Evolutionary conservation across 768 basidiomycete genomes (phyloP), one percentile per base, ranked within the genome.

Genomic region (Podaxis sp.): DNA sequence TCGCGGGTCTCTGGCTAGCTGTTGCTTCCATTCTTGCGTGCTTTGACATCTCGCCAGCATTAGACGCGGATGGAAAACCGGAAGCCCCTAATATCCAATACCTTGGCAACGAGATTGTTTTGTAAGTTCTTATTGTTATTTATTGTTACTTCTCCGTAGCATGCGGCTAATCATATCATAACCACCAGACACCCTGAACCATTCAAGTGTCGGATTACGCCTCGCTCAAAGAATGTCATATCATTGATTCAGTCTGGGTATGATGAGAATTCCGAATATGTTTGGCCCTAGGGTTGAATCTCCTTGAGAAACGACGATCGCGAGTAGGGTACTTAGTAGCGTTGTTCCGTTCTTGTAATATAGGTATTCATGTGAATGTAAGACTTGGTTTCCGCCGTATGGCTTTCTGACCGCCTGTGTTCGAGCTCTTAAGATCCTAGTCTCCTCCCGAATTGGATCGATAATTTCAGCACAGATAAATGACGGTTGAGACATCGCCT

Each of bases 21-120:
- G 59, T 49, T 26, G 59, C 59, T 24, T 60, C 30, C 9, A 60
- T 60, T 13, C 24, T 60, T 3, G 36, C 59, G 2, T 60, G 59
- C 28, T 60, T 60, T 38, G 39, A 60, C 33, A 30, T 60, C 15
- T 9, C 48, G 2, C 59, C 59, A 7, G 8, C 36, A 2, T 39
- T 60, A 17, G 24, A 60, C 19, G 38, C 24, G 6, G 22, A 60
- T 9, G 59, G 59, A 4, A 17, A 60, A 17, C 49, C 36, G 2
- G 33, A 36, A 4, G 1, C 36, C 0, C 59, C 59, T 6, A 13
- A 52, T 2, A 28, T 60, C 6, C 36, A 60, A 22, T 60, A 39
- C 38, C 48, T 60, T 8, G 49, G 59, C 3, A 52, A 60, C 22
- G 49, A 52, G 13, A 39, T 51, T n/a, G 48, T 60, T n/a, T 28